Evolutionary conservation across 257 asterid genomes (phyloP).

Genomic region (Ajuga chamaepitys): DNA sequence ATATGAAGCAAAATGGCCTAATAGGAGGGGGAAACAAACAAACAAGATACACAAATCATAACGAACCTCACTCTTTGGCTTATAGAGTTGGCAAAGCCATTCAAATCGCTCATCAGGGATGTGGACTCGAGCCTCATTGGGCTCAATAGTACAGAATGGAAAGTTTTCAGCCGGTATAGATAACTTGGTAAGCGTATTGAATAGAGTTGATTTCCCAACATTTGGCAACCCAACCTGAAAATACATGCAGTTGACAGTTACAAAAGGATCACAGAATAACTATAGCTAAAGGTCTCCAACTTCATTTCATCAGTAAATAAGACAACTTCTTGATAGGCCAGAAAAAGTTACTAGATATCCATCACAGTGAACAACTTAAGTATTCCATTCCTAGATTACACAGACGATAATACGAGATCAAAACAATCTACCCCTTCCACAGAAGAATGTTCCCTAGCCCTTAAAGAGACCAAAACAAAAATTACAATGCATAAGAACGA

Average conservation of each 20-base stretch:
- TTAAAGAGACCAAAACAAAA: neutral
- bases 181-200: constrained; percentile 94
- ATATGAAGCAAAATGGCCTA: neutral
- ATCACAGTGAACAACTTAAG: neutral
- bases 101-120: constrained; percentile 94
- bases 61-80: constrained; percentile 93
- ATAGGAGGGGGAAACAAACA: neutral
- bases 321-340: neutral
- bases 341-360: neutral
- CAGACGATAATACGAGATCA: neutral
- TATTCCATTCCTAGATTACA: neutral
- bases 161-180: constrained; percentile 97
- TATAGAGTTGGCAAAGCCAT: constrained; percentile 85
- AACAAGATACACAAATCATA: neutral
- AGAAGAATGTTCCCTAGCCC: neutral
- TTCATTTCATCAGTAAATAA: neutral
- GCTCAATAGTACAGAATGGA: constrained; percentile 97
- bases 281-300: neutral
- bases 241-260: neutral
- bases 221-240: constrained; percentile 98
- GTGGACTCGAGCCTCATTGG: constrained; percentile 92
- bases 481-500: neutral
- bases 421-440: too few relatives aligned
- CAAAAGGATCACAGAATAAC: neutral
- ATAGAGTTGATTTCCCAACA: constrained; percentile 95